Evolutionary conservation across 768 basidiomycete species (phyloP).

Genomic region (Suillus subluteus): DNA sequence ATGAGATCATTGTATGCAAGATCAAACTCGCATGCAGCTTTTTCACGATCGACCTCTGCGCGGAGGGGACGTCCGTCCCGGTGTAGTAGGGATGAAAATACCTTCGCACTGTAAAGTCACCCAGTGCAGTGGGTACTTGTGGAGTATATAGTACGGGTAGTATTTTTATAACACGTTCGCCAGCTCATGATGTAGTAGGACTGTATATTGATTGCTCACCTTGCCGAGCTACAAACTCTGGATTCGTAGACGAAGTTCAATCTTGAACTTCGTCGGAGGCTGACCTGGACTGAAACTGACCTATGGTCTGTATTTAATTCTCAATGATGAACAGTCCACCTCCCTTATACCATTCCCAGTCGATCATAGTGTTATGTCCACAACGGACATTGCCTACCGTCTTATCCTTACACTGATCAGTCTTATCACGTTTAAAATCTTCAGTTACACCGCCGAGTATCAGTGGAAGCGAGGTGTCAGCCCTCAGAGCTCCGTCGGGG

Average conservation of each 20-base stretch:
- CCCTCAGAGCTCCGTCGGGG: too few species aligned
- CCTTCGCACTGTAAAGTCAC: too few species aligned
- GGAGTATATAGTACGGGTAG: too few species aligned
- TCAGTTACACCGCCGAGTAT: neutral
- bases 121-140: too few species aligned
- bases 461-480: neutral
- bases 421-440: neutral
- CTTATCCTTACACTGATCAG: neutral
- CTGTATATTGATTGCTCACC: too few species aligned
- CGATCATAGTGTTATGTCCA: neutral
- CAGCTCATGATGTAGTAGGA: too few species aligned
- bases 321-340: neutral
- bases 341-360: neutral
- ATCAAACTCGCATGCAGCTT: too few species aligned
- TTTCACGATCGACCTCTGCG: too few species aligned
- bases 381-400: neutral
- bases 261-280: neutral
- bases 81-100: too few species aligned
- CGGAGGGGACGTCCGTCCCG: too few species aligned
- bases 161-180: neutral
- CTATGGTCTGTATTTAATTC: neutral
- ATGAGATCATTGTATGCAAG: too few species aligned
- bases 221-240: neutral
- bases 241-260: neutral
- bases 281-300: conserved; percentile 2